These are phyloP conservation scores for Fusarium drepaniforme DNA, from an alignment of 2,329 filamentous ascomycete species.

Conservation along the genomic window DNA sequence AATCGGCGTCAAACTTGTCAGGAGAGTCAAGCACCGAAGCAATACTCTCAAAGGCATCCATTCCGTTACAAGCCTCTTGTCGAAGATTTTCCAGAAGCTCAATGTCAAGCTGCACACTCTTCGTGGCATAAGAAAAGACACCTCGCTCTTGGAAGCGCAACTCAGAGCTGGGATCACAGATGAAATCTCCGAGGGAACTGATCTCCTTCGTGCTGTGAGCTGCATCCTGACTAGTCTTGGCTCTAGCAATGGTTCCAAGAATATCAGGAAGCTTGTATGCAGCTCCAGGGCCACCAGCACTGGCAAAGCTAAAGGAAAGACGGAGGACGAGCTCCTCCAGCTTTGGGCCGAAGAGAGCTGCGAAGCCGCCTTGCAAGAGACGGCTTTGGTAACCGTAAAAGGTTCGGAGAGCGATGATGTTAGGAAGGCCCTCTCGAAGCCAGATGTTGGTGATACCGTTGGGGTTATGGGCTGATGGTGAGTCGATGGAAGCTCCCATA, in stretches of 20 bases:
- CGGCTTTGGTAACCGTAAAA: conserved; percentile 67
- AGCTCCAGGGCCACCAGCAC: conserved; percentile 55
- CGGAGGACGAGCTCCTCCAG: conserved; percentile 66
- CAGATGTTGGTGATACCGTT: conserved; percentile 52
- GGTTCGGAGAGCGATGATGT: conserved; percentile 62
- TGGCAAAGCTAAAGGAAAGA: conserved; percentile 63
- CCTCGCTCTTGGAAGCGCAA: conserved; percentile 64
- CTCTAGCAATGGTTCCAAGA: conserved; percentile 39
- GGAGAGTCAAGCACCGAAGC: conserved; percentile 38
- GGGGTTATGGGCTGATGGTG: conserved; percentile 19
- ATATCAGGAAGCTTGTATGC: conserved; percentile 51
- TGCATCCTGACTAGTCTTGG: conserved; percentile 57
- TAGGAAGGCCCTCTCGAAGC: conserved; percentile 60
- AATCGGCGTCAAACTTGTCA: conserved; percentile 52
- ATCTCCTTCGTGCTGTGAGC: conserved; percentile 61
- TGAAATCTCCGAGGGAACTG: conserved; percentile 62
- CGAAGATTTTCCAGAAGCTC: conserved; percentile 66
- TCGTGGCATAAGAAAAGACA: conserved; percentile 62
- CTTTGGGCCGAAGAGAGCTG: conserved; percentile 63
- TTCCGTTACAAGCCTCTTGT: conserved; percentile 64
- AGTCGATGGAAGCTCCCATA: conserved; percentile 52
- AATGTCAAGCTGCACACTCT: conserved; percentile 63
- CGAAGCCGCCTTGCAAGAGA: conserved; percentile 63
- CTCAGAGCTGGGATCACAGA: conserved; percentile 58
- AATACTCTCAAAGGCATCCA: conserved; percentile 66